A percentile compares a stretch with the other conserved stretches of the same genome.
These are phyloP conservation scores for Penicillium fuscoglaucum DNA, from an alignment of 2,329 filamentous ascomycete genomes.

Conservation along the genomic window DNA sequence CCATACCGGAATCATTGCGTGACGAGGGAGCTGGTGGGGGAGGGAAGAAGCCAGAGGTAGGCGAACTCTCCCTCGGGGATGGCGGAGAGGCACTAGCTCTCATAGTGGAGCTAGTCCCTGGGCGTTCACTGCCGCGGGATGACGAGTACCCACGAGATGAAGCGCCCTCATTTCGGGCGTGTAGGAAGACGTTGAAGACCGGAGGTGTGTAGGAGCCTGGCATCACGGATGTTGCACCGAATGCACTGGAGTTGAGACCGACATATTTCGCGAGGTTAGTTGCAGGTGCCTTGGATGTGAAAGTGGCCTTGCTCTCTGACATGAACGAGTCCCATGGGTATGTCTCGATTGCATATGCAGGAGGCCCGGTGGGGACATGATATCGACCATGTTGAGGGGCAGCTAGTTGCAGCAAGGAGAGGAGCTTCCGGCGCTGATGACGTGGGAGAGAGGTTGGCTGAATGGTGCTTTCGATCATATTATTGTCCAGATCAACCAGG, in stretches of 20 bases:
- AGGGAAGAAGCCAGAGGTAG: constrained; percentile 75
- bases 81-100: constrained; percentile 54
- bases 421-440: constrained; percentile 85
- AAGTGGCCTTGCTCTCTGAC: constrained; percentile 79
- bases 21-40: constrained; percentile 78
- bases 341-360: constrained; percentile 87
- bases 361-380: constrained; percentile 83
- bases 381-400: constrained; percentile 86
- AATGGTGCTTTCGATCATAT: constrained; percentile 81
- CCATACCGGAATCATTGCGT: constrained; percentile 87
- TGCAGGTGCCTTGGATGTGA: constrained; percentile 67
- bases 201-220: constrained; percentile 57
- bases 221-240: constrained; percentile 65
- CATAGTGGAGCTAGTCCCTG: constrained; percentile 66
- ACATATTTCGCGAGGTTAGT: constrained; percentile 83
- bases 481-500: constrained; percentile 86
- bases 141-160: constrained; percentile 44
- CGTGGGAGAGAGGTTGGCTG: constrained; percentile 77
- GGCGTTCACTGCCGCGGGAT: constrained; percentile 60
- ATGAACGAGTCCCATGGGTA: constrained; percentile 89
- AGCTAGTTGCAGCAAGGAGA: constrained; percentile 82
- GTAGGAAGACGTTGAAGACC: constrained; percentile 88
- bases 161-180: constrained; percentile 67
- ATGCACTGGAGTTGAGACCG: constrained; percentile 83
- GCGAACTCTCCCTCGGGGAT: constrained; percentile 64